A percentile compares a stretch with the other conserved stretches of the same genome.
Conservation (phyloP, 2,329 filamentous ascomycete species). For the Lasiodiplodia theobromae region DNA sequence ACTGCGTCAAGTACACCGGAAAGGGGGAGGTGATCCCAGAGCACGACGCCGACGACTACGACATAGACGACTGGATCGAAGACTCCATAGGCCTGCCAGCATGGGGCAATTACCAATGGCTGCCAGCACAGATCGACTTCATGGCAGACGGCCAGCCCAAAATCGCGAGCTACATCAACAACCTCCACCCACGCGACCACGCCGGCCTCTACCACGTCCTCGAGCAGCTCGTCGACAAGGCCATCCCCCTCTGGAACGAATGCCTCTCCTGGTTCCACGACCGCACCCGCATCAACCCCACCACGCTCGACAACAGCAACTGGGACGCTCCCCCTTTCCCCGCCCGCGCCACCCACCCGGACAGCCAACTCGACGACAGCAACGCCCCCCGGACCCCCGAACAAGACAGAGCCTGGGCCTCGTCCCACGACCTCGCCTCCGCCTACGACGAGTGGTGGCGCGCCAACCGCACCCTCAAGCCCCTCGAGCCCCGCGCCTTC, state of each 20-base stretch:
- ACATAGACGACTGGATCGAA: not conserved
- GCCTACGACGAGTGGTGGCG: not conserved
- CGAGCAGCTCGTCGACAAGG: constrained; percentile 49
- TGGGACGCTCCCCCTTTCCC: not conserved
- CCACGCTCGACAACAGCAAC: not conserved
- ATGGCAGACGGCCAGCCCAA: constrained; percentile 43
- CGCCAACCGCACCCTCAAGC: not conserved
- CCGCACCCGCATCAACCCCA: constrained; percentile 11
- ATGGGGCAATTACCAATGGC: constrained; percentile 40
- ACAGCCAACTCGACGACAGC: not conserved
- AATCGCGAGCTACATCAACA: constrained; percentile 63
- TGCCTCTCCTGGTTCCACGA: constrained; percentile 34
- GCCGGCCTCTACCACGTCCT: constrained; percentile 49
- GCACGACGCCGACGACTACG: not conserved
- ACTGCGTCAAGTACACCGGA: constrained; percentile 42
- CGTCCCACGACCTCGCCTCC: not conserved
- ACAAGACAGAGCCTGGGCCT: not conserved
- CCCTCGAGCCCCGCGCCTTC: not conserved
- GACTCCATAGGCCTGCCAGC: not conserved
- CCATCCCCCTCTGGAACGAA: constrained; percentile 57
- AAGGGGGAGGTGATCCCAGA: constrained; percentile 38
- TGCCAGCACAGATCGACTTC: constrained; percentile 60
- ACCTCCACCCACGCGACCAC: constrained; percentile 56
- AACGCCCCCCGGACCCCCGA: not conserved
- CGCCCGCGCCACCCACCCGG: not conserved